Conservation (phyloP, 164 flowering plant genomes). For the Akebia trifoliata region DNA sequence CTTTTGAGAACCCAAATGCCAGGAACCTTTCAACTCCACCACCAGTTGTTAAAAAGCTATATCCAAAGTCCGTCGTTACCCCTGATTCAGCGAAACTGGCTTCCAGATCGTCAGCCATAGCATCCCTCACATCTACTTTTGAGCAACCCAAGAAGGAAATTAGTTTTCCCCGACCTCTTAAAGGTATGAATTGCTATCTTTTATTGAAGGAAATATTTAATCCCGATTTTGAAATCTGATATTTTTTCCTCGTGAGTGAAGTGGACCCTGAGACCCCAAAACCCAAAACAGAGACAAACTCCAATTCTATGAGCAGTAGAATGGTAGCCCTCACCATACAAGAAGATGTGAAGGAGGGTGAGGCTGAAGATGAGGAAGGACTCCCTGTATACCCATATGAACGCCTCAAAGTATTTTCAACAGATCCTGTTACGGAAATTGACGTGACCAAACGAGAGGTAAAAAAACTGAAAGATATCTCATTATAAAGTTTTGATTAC, state of each 20-base stretch:
- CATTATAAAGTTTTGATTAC: not conserved
- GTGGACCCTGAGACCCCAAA: slow-evolving; percentile 44
- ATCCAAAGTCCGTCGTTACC: slow-evolving; percentile 78
- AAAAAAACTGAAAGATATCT: not conserved
- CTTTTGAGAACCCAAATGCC: slow-evolving; percentile 72
- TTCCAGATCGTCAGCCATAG: slow-evolving; percentile 69
- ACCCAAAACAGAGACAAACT: slow-evolving; percentile 41
- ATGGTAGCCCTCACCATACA: slow-evolving; percentile 60
- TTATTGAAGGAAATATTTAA: not conserved
- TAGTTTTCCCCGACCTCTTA: slow-evolving; percentile 45
- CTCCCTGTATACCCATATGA: slow-evolving; percentile 78
- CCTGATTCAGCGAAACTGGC: slow-evolving; percentile 58
- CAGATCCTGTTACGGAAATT: slow-evolving; percentile 73
- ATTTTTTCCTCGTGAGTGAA: slow-evolving; percentile 17
- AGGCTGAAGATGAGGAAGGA: slow-evolving; percentile 85
- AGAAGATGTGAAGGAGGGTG: slow-evolving; percentile 85
- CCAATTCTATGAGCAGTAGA: slow-evolving; percentile 44
- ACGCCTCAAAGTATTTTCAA: slow-evolving; percentile 58
- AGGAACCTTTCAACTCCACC: slow-evolving; percentile 98
- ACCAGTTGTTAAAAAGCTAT: slow-evolving; percentile 77
- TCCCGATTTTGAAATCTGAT: not conserved
- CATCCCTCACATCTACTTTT: slow-evolving; percentile 59
- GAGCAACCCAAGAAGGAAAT: slow-evolving; percentile 48
- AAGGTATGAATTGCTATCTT: slow-evolving; percentile 38
- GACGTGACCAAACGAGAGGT: slow-evolving; percentile 98